Evolutionary conservation across 2,329 filamentous ascomycete species (phyloP).

Genomic region (Trichoderma pleuroti): DNA sequence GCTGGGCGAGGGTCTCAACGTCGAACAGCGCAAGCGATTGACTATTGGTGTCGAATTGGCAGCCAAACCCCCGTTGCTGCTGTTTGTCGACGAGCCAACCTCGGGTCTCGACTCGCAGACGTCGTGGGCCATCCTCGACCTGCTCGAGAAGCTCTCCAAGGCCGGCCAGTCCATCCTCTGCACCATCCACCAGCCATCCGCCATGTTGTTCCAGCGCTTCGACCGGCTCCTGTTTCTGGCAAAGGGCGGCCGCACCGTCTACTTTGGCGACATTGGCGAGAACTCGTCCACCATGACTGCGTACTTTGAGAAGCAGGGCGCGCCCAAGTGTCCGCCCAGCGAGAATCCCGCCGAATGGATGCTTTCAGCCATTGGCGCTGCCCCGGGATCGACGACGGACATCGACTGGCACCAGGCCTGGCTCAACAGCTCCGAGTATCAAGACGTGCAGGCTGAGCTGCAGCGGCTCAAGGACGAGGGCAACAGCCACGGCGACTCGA

Average conservation of each 20-base stretch:
- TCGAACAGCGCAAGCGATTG: conserved; percentile 50
- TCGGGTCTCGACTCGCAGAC: conserved; percentile 57
- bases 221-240: conserved; percentile 55
- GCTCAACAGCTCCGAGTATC: conserved; percentile 31
- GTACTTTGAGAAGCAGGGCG: conserved; percentile 53
- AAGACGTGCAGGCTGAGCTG: conserved; percentile 31
- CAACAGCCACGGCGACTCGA: neutral
- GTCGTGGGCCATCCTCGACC: conserved; percentile 68
- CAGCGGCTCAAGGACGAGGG: conserved; percentile 22
- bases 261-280: conserved; percentile 56
- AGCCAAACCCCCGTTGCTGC: conserved; percentile 43
- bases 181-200: conserved; percentile 50
- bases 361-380: conserved; percentile 38
- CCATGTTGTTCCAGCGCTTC: conserved; percentile 43
- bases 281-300: conserved; percentile 37
- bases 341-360: conserved; percentile 68
- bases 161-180: conserved; percentile 47
- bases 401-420: conserved; percentile 38
- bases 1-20: conserved; percentile 43
- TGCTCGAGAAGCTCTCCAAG: conserved; percentile 62
- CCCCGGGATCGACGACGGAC: conserved; percentile 46
- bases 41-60: conserved; percentile 50
- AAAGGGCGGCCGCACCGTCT: conserved; percentile 40
- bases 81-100: conserved; percentile 55
- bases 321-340: conserved; percentile 39